A percentile compares a stretch with the other conserved stretches of the same genome.
phyloP scores from a whole-genome alignment of 305 asterid species.

The Fraxinus albicans region DNA sequence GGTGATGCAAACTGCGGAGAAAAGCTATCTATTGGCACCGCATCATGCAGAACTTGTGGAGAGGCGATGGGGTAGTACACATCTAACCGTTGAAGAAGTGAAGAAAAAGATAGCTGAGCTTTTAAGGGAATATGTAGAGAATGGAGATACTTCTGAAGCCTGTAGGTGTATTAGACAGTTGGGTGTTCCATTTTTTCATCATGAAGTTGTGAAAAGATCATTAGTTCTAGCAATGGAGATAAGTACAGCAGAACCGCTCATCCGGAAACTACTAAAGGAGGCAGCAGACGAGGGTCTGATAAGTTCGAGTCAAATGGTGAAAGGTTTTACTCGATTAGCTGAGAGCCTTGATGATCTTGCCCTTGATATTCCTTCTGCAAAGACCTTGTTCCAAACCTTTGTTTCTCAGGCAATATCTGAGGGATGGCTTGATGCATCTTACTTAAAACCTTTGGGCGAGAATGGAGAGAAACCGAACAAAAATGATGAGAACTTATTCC shows the following conservation, averaged over 20 bases:
- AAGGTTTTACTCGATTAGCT: constrained; percentile 63
- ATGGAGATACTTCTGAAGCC: constrained; percentile 78
- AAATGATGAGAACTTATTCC: constrained; percentile 46
- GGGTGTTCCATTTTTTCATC: constrained; percentile 81
- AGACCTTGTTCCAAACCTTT: constrained; percentile 39
- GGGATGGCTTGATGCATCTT: constrained; percentile 78
- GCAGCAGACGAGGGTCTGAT: constrained; percentile 80
- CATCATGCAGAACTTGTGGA: constrained; percentile 90
- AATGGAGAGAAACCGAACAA: constrained; percentile 34
- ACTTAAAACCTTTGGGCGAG: constrained; percentile 36
- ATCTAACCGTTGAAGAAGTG: constrained; percentile 75
- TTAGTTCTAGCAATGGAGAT: constrained; percentile 74
- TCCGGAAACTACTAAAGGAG: constrained; percentile 58
- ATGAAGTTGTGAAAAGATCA: constrained; percentile 84
- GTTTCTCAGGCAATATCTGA: constrained; percentile 64
- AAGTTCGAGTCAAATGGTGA: constrained; percentile 79
- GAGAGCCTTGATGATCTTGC: constrained; percentile 87
- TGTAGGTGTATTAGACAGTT: constrained; percentile 75
- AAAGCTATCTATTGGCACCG: constrained; percentile 82
- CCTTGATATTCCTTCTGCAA: constrained; percentile 82
- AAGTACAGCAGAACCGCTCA: constrained; percentile 53
- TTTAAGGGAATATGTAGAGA: constrained; percentile 69
- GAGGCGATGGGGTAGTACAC: constrained; percentile 87
- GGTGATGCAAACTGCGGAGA: constrained; percentile 72
- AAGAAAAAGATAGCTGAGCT: constrained; percentile 78